A percentile compares a stretch with the other conserved stretches of the same genome.
phyloP scores from a whole-genome alignment of 495 filamentous ascomycete genomes.

The Bryoglossum gracile region DNA sequence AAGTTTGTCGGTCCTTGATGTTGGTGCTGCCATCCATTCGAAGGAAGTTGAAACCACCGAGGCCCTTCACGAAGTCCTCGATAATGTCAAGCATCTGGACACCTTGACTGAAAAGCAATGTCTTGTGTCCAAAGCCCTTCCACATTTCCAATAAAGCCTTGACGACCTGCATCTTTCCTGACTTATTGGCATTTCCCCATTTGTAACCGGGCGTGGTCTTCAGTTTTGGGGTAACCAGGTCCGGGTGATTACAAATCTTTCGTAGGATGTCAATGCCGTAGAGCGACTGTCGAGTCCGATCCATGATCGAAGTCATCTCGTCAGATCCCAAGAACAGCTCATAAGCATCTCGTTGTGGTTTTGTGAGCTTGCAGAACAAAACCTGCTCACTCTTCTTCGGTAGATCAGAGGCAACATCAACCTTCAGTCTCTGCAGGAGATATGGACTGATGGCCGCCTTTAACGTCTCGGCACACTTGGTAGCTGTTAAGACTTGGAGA shows the following conservation, averaged over 20 bases:
- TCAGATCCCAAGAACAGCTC: constrained; percentile 71
- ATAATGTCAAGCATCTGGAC: constrained; percentile 91
- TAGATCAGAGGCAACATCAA: constrained; percentile 86
- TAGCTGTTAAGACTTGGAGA: constrained; percentile 83
- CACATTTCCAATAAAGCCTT: constrained; percentile 76
- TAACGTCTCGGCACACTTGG: constrained; percentile 80
- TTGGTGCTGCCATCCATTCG: constrained; percentile 91
- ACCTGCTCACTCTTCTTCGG: constrained; percentile 94
- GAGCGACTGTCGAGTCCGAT: constrained; percentile 66
- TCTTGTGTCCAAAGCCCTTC: constrained; percentile 84
- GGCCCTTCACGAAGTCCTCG: constrained; percentile 61
- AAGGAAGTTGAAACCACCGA: constrained; percentile 66
- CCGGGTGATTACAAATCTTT: constrained; percentile 97
- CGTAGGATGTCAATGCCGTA: constrained; percentile 86
- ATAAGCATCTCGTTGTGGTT: constrained; percentile 67
- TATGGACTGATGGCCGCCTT: constrained; percentile 90
- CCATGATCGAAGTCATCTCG: constrained; percentile 71
- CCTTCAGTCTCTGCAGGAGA: constrained; percentile 86
- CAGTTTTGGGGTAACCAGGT: constrained; percentile 61
- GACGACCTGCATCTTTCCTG: constrained; percentile 92
- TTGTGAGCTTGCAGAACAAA: constrained; percentile 86
- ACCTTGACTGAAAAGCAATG: constrained; percentile 82
- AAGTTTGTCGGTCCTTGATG: constrained; percentile 69
- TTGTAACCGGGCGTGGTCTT: constrained; percentile 53
- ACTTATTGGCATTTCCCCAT: constrained; percentile 68